A percentile compares a stretch with the other conserved stretches of the same genome.
These are phyloP conservation scores for Ascocoryne sarcoides DNA, from an alignment of 2,329 filamentous ascomycete genomes.

Conservation along the genomic window DNA sequence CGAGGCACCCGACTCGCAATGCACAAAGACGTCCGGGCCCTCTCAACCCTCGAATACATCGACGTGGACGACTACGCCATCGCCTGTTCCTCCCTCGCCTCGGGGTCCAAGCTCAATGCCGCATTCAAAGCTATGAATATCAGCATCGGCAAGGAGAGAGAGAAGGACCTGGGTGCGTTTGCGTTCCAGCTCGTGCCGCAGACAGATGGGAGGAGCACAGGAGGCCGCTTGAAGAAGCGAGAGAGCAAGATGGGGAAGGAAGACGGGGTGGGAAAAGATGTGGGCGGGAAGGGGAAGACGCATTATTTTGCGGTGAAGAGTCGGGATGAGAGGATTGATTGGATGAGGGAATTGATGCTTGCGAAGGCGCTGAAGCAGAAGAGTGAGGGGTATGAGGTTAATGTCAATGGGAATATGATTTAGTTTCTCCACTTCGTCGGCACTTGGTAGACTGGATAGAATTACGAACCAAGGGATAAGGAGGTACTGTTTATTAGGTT, in stretches of 20 bases:
- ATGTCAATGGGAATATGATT: conserved; percentile 72
- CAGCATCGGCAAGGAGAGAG: conserved; percentile 36
- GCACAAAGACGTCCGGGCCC: conserved; percentile 54
- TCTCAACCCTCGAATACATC: conserved; percentile 61
- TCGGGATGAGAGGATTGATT: conserved; percentile 81
- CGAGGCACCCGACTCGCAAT: conserved; percentile 66
- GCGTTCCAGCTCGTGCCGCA: conserved; percentile 75
- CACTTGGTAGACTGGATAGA: too few species aligned
- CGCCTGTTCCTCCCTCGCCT: conserved; percentile 68
- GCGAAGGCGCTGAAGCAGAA: conserved; percentile 81
- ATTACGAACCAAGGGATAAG: too few species aligned
- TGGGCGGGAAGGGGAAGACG: conserved; percentile 64
- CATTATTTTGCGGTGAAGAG: conserved; percentile 89
- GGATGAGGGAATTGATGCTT: conserved; percentile 92
- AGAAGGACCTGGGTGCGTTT: conserved; percentile 56
- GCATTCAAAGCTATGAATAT: conserved; percentile 76
- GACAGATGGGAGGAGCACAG: conserved; percentile 30
- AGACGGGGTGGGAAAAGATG: conserved; percentile 30
- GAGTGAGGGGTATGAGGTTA: conserved; percentile 73
- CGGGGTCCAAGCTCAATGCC: conserved; percentile 68
- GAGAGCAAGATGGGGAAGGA: conserved; percentile 27
- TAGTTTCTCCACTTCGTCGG: too few species aligned
- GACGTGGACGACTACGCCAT: conserved; percentile 87
- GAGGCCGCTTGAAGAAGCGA: conserved; percentile 38
- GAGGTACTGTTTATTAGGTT: too few species aligned